Conservation (phyloP, 1,139 yeast species). For the Saccharomyces hybrid region DNA sequence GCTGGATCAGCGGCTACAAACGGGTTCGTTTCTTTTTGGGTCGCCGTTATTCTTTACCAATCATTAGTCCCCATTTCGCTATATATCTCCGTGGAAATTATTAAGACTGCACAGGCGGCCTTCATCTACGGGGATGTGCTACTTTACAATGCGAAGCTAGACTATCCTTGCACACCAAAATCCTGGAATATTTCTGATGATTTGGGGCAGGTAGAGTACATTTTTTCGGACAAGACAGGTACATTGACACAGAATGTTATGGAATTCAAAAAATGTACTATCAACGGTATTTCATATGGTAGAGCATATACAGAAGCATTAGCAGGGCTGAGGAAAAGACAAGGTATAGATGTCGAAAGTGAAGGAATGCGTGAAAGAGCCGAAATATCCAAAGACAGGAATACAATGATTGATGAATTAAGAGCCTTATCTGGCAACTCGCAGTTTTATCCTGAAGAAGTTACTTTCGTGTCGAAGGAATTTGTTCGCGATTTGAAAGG, state of each 20-base stretch:
- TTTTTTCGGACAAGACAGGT: constrained; percentile 95
- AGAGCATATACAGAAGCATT: constrained; percentile 93
- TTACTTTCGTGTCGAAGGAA: constrained; percentile 75
- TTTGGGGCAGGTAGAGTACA: constrained; percentile 90
- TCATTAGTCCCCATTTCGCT: constrained; percentile 90
- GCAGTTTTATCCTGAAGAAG: constrained; percentile 53
- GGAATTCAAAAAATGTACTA: constrained; percentile 92
- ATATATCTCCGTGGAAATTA: constrained; percentile 89
- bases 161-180: constrained; percentile 93
- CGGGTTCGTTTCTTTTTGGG: constrained; percentile 82
- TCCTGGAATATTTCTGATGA: constrained; percentile 97
- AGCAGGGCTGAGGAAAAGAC: constrained; percentile 84
- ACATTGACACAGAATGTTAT: constrained; percentile 92
- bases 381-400: constrained; percentile 56
- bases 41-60: constrained; percentile 81
- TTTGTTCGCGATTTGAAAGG: constrained; percentile 49
- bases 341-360: constrained; percentile 68
- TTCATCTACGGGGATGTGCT: constrained; percentile 83
- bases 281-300: constrained; percentile 79
- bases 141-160: constrained; percentile 78
- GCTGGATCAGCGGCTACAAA: constrained; percentile 61
- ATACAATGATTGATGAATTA: constrained; percentile 55
- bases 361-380: constrained; percentile 58
- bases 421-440: constrained; percentile 40
- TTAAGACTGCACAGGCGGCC: constrained; percentile 88